Base-by-base conservation (phyloP, 179 eudicot genomes). In the Nepenthes alata region DNA sequence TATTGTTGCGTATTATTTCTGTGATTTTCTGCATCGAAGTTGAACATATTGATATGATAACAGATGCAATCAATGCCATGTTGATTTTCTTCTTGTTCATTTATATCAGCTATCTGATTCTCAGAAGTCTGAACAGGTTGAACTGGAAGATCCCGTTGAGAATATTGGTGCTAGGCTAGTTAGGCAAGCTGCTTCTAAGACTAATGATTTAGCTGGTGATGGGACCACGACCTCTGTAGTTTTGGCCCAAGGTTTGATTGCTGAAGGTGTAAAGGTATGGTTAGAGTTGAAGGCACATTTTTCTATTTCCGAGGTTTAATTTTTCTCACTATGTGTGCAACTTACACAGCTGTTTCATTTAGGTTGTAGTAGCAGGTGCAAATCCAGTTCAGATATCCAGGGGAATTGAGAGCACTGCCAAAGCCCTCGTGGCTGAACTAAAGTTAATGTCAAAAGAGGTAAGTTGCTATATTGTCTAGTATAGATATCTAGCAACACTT, bases 61-160 rank as follows among this genome's bases (percentile, higher is more conserved):
- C 25, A 41, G 45, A 41, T 41, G 45, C 45, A 41, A 41, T 7
- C 8, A 7, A 41, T 41, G 8, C 45, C 8, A 41, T 41, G 45
- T 7, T 41, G 8, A 4, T 41, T 7, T 41, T 7, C 8, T 41
- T 41, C 45, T 41, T 41, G 5, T 41, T 41, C 55, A 52, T 52
- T 4, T 52, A 13, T n/a, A 13, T 52, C 13, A 12, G 6, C 5
- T n/a, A 11, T 52, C 16, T 56, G 4, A 35, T 39, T 64, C n/a
- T 59, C 25, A 25, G 25, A 25, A 25, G 25, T 25, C 25, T 35
- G 39, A 1, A 8, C 66, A 93, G 98, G 96, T 93, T 60, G 98
- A 89, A 72, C 78, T 93, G 72, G 98, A 89, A 62, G 98, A 93
- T 67, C 97, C 98, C 5, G 98, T 93, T 10, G 98, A 93, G 76